Conservation (phyloP, 2,329 filamentous ascomycete species). For the Coniochaeta hoffmannii region DNA sequence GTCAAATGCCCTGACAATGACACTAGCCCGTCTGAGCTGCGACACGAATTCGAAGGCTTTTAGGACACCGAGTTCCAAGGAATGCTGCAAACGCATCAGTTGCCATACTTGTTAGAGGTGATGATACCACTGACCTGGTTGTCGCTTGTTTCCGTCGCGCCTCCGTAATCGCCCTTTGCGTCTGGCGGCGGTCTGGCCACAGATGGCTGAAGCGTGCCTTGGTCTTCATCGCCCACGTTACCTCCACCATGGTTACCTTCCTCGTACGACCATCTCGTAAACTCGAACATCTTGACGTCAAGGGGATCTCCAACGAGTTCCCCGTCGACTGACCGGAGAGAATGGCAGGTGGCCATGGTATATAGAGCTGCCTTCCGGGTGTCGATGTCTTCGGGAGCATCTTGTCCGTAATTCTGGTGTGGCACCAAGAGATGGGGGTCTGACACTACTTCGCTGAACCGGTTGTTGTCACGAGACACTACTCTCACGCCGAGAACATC, state of each 20-base stretch:
- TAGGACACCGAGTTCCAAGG: slow-evolving; percentile 81
- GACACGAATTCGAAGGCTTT: slow-evolving; percentile 94
- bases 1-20: slow-evolving; percentile 83
- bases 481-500: slow-evolving; percentile 87
- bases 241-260: slow-evolving; percentile 68
- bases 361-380: slow-evolving; percentile 61
- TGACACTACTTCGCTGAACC: slow-evolving; percentile 70
- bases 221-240: slow-evolving; percentile 65
- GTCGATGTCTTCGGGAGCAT: slow-evolving; percentile 22
- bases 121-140: slow-evolving; percentile 22
- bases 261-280: slow-evolving; percentile 86
- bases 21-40: slow-evolving; percentile 83
- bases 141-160: slow-evolving; percentile 28
- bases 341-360: slow-evolving; percentile 97
- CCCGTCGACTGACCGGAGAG: slow-evolving; percentile 75
- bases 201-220: slow-evolving; percentile 72
- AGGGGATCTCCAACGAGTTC: slow-evolving; percentile 90
- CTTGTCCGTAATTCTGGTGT: slow-evolving; percentile 17
- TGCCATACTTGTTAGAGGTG: neutral
- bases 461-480: slow-evolving; percentile 52
- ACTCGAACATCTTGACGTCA: slow-evolving; percentile 98
- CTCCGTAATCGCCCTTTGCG: slow-evolving; percentile 42
- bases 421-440: slow-evolving; percentile 53
- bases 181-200: slow-evolving; percentile 71
- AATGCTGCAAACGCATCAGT: slow-evolving; percentile 26